Percentiles rank a stretch among this genome's conserved stretches.
phyloP scores from a whole-genome alignment of 257 asterid species.

The Leonotis leonurus region DNA sequence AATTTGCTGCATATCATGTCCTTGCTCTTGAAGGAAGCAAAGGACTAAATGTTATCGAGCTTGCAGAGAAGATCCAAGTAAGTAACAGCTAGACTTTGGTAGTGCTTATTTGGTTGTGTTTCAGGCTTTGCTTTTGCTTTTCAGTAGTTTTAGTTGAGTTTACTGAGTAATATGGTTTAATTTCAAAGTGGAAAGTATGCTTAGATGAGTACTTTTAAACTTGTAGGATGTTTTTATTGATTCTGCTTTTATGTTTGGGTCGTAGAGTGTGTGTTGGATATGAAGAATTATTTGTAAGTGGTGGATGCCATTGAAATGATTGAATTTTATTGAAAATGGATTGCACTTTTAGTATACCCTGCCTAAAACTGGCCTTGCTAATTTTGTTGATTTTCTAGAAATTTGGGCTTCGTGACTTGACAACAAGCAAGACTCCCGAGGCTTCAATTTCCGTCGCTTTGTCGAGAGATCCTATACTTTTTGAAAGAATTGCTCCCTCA shows the following conservation, averaged over 20 bases:
- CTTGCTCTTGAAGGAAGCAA: slow-evolving; percentile 98
- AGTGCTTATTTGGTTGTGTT: neutral
- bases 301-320: neutral
- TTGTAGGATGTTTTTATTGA: neutral
- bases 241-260: neutral
- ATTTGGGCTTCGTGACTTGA: slow-evolving; percentile 96
- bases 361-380: neutral
- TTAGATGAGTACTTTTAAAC: neutral
- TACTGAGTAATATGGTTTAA: neutral
- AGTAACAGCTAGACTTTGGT: slow-evolving; percentile 11
- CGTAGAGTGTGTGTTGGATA: neutral
- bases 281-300: neutral
- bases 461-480: slow-evolving; percentile 94
- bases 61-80: slow-evolving; percentile 98
- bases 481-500: slow-evolving; percentile 97
- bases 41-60: slow-evolving; percentile 86
- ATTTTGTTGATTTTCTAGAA: slow-evolving; percentile 36
- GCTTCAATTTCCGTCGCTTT: slow-evolving; percentile 98
- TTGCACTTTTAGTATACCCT: neutral
- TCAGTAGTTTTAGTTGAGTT: neutral
- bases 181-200: neutral
- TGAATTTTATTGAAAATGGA: neutral
- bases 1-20: slow-evolving; percentile 99
- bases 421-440: slow-evolving; percentile 98
- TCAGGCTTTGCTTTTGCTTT: neutral